Percentiles rank a stretch among this genome's conserved stretches.
Evolutionary conservation across 495 filamentous ascomycete species (phyloP).

Genomic region (Sphaerosporella brunnea): DNA sequence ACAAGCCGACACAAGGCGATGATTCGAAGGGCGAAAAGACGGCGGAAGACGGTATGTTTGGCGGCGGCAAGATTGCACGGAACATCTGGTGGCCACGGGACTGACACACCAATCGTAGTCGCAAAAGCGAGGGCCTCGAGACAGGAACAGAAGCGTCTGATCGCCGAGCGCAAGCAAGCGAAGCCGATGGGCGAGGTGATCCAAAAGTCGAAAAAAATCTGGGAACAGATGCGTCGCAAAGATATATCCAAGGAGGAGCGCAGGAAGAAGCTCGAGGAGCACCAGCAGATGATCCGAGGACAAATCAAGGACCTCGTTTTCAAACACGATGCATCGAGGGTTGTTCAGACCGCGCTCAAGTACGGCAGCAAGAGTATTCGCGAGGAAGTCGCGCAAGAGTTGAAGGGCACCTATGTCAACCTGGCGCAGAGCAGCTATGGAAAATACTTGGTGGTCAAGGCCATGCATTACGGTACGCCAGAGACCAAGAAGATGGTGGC

Average conservation of each 20-base stretch:
- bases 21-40: slow-evolving; percentile 2
- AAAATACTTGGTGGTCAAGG: slow-evolving; percentile 89
- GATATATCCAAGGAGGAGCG: slow-evolving; percentile 74
- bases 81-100: no score
- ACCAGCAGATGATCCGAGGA: slow-evolving; percentile 79
- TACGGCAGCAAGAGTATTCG: slow-evolving; percentile 73
- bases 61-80: not conserved
- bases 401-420: slow-evolving; percentile 66
- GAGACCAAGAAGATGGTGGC: slow-evolving; percentile 75
- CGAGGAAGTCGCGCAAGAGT: slow-evolving; percentile 67
- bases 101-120: slow-evolving; percentile 18
- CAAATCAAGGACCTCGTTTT: slow-evolving; percentile 87
- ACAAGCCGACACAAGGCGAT: not conserved
- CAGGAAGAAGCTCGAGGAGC: slow-evolving; percentile 66
- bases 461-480: slow-evolving; percentile 71
- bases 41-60: slow-evolving; percentile 10
- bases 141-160: slow-evolving; percentile 75
- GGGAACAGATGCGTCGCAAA: slow-evolving; percentile 83
- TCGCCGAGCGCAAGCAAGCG: slow-evolving; percentile 71
- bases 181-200: slow-evolving; percentile 86
- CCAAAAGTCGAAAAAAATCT: slow-evolving; percentile 81
- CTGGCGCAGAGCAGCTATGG: slow-evolving; percentile 79
- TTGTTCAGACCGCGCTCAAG: slow-evolving; percentile 90
- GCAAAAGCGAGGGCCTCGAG: slow-evolving; percentile 63
- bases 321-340: slow-evolving; percentile 91